phyloP scores from a whole-genome alignment of 306 rosid genomes.

The Acmispon strigosus region DNA sequence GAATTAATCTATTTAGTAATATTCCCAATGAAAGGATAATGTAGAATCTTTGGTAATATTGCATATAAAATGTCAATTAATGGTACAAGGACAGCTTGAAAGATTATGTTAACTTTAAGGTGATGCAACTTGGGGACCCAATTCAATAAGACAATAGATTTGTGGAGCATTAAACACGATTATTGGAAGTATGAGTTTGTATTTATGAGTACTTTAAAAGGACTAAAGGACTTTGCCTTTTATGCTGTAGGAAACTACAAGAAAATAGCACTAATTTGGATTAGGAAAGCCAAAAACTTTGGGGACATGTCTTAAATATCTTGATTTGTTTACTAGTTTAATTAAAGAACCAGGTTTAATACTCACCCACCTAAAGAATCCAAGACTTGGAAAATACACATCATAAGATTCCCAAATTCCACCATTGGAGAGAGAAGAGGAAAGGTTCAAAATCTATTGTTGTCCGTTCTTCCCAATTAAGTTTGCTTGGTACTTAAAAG shows the following conservation, averaged over 20 bases:
- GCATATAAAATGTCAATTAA: conserved; percentile 10
- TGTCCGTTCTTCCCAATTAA: too few relatives aligned
- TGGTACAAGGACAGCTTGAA: conserved; percentile 23
- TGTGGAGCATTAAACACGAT: conserved; percentile 57
- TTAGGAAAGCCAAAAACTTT: conserved; percentile 58
- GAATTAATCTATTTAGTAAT: not conserved
- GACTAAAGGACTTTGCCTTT: conserved; percentile 28
- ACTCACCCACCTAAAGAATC: conserved; percentile 22
- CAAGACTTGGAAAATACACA: not conserved
- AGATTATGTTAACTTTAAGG: conserved; percentile 11
- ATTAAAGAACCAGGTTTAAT: too few relatives aligned
- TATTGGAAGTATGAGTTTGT: conserved; percentile 38
- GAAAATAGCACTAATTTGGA: conserved; percentile 29
- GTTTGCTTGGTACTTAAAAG: too few relatives aligned
- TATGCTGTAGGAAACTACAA: conserved; percentile 11
- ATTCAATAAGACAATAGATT: conserved; percentile 26
- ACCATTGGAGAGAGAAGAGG: too few relatives aligned
- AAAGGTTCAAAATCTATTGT: too few relatives aligned
- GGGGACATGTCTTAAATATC: conserved; percentile 38
- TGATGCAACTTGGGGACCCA: conserved; percentile 26
- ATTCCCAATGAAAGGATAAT: conserved; percentile 15
- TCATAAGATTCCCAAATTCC: conserved; percentile 11
- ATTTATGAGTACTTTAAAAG: conserved; percentile 8
- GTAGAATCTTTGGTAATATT: conserved; percentile 5
- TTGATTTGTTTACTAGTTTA: not conserved